Percentiles rank a stretch among this genome's conserved stretches.
Conservation (phyloP, 2,329 filamentous ascomycete genomes). For the Alternaria sp. region DNA sequence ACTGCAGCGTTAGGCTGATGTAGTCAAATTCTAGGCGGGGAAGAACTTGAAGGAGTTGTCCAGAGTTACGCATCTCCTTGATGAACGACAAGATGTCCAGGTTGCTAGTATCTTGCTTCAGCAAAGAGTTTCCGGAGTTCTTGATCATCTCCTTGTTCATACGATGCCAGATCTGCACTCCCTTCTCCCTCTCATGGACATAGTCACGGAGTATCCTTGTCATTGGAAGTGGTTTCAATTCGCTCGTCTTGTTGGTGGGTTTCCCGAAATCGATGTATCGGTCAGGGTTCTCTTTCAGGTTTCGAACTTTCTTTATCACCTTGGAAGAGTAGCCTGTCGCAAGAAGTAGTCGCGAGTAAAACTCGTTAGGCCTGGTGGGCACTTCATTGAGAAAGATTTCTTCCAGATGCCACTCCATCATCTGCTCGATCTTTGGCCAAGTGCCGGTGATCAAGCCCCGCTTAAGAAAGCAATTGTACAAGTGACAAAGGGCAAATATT, state of each 20-base stretch:
- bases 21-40: background rate
- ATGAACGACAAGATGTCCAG: background rate
- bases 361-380: background rate
- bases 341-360: background rate
- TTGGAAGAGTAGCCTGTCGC: background rate
- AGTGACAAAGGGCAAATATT: conserved; percentile 1
- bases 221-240: background rate
- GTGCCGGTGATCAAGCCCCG: background rate
- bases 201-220: conserved; percentile 3
- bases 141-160: conserved; percentile 1
- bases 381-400: background rate
- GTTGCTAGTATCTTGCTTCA: background rate
- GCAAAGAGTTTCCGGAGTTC: background rate
- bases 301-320: background rate
- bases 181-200: background rate
- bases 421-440: background rate
- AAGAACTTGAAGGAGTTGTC: background rate
- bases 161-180: background rate
- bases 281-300: background rate
- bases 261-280: background rate
- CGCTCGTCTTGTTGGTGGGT: conserved; percentile 1
- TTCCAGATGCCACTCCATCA: background rate
- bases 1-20: background rate
- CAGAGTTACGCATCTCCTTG: background rate
- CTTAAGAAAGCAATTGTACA: conserved; percentile 1